Percentiles rank a stretch among this genome's conserved stretches.
phyloP scores from a whole-genome alignment of 2,329 filamentous ascomycete genomes.

The Neodidymelliopsis sp. region DNA sequence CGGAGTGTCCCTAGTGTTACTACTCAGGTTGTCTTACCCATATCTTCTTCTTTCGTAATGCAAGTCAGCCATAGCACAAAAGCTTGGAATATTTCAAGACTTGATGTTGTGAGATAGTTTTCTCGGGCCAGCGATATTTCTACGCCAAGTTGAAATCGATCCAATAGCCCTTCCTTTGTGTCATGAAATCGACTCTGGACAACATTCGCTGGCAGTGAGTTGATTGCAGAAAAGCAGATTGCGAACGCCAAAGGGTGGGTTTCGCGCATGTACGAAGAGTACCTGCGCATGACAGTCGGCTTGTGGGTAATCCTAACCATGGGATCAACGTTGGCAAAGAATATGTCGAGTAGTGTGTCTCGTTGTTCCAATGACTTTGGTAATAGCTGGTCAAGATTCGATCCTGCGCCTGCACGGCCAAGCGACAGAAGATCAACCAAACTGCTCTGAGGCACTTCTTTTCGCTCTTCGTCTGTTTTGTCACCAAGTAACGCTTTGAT shows the following conservation, averaged over 20 bases:
- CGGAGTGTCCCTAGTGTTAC: too few species aligned
- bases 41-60: conserved; percentile 49
- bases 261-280: conserved; percentile 37
- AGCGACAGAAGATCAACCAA: conserved; percentile 44
- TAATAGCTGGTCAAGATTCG: conserved; percentile 38
- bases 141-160: conserved; percentile 44
- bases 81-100: conserved; percentile 47
- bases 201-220: conserved; percentile 41
- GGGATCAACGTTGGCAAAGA: conserved; percentile 48
- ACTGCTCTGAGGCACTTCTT: conserved; percentile 38
- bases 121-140: conserved; percentile 47
- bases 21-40: conserved; percentile 33
- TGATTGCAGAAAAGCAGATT: conserved; percentile 48
- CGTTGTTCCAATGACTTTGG: conserved; percentile 40
- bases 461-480: conserved; percentile 40
- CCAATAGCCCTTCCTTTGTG: conserved; percentile 42
- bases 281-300: conserved; percentile 40
- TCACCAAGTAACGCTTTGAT: conserved; percentile 48
- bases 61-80: conserved; percentile 50
- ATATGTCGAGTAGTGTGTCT: conserved; percentile 44
- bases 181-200: conserved; percentile 43
- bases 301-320: conserved; percentile 49
- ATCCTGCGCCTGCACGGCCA: conserved; percentile 39
- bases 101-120: conserved; percentile 49
- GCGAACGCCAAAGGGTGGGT: conserved; percentile 46